Evolutionary conservation across 495 filamentous ascomycete species (phyloP).

Genomic region (Lophium mytilinum): DNA sequence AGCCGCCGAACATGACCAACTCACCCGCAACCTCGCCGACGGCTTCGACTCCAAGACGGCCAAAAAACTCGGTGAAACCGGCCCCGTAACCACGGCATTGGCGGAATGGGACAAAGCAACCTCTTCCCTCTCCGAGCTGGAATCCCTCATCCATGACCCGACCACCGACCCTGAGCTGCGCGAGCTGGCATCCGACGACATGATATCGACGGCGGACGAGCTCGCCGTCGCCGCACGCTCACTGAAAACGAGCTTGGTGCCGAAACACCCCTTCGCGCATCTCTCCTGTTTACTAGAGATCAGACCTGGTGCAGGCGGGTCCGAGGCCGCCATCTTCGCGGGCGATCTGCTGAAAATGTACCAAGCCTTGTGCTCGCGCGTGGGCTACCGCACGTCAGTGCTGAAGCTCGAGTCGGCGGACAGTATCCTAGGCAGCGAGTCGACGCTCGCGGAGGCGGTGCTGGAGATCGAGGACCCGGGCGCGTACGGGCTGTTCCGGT

Average conservation of each 20-base stretch:
- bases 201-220: constrained; percentile 52
- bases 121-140: constrained; percentile 50
- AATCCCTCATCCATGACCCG: constrained; percentile 50
- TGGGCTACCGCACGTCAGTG: constrained; percentile 50
- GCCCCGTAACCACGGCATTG: constrained; percentile 57
- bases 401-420: constrained; percentile 49
- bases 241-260: constrained; percentile 69
- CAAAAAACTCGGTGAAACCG: constrained; percentile 70
- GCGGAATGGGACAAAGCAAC: constrained; percentile 58
- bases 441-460: constrained; percentile 70
- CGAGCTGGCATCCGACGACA: constrained; percentile 67
- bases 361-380: constrained; percentile 59
- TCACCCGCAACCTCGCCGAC: constrained; percentile 47
- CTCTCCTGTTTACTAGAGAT: constrained; percentile 89
- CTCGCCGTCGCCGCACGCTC: constrained; percentile 52
- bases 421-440: constrained; percentile 40
- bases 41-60: constrained; percentile 66
- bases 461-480: constrained; percentile 72
- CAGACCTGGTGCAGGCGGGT: constrained; percentile 85
- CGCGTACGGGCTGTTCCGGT: constrained; percentile 70
- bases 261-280: constrained; percentile 85
- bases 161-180: constrained; percentile 55
- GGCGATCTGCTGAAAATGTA: constrained; percentile 88
- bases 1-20: constrained; percentile 56
- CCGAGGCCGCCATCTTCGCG: constrained; percentile 84